Evolutionary conservation across 2,329 filamentous ascomycete species (phyloP).

Genomic region (Colletotrichum navitas): DNA sequence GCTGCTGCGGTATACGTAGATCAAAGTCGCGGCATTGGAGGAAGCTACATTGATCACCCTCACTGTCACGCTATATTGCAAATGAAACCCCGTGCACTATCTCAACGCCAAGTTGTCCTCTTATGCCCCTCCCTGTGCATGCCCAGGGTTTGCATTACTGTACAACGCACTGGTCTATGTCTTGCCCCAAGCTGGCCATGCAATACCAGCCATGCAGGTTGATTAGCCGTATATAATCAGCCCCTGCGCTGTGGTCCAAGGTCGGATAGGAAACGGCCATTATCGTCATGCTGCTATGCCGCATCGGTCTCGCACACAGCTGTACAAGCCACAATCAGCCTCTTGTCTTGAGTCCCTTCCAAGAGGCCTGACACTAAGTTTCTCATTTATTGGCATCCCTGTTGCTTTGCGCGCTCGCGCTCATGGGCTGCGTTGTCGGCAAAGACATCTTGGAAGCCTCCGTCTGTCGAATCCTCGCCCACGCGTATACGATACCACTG

Average conservation of each 20-base stretch:
- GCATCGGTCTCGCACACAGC: background rate
- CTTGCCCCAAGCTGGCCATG: background rate
- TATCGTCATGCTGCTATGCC: background rate
- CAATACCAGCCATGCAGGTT: background rate
- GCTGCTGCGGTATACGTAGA: background rate
- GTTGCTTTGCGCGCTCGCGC: slow-evolving; percentile 91
- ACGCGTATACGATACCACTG: slow-evolving; percentile 90
- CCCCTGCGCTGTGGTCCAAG: background rate
- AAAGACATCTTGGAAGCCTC: slow-evolving; percentile 73
- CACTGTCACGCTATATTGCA: background rate
- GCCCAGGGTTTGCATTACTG: slow-evolving; percentile 5
- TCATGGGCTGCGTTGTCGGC: slow-evolving; percentile 81
- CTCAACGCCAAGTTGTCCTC: slow-evolving; percentile 11
- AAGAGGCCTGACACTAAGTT: background rate
- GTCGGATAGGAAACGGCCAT: background rate
- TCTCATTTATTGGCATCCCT: slow-evolving; percentile 77
- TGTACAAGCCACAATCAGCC: background rate
- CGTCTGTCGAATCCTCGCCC: slow-evolving; percentile 86
- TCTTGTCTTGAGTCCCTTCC: background rate
- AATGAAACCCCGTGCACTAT: background rate
- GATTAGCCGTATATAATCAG: background rate
- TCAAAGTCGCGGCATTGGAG: slow-evolving; percentile 12
- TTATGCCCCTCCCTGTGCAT: background rate
- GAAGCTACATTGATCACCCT: slow-evolving; percentile 8
- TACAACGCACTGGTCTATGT: slow-evolving; percentile 18